Percentiles rank a stretch among this genome's conserved stretches.
Conservation (phyloP, 352 stramenopile species). For the Stramenopiles sp. region DNA sequence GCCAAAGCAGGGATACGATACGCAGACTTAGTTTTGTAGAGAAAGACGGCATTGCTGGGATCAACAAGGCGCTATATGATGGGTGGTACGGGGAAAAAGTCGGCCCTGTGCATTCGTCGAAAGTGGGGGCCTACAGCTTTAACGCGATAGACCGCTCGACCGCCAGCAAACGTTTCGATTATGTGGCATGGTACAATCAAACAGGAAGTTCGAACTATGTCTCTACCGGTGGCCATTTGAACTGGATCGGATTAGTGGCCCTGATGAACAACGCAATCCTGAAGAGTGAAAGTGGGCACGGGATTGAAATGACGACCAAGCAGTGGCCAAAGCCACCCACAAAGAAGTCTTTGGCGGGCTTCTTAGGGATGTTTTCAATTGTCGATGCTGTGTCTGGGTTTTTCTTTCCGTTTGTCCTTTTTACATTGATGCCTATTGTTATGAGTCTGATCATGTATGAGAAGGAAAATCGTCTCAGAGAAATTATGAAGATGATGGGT, state of each 20-base stretch:
- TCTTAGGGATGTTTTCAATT: background rate
- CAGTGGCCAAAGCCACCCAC: background rate
- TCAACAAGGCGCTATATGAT: background rate
- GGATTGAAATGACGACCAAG: background rate
- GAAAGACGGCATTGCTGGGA: background rate
- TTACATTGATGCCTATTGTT: background rate
- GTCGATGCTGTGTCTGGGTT: background rate
- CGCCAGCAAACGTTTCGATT: background rate
- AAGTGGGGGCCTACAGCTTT: background rate
- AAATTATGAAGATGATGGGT: constrained; percentile 7
- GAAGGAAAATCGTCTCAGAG: background rate
- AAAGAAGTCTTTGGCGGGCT: background rate
- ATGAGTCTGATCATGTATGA: constrained; percentile 9
- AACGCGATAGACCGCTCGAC: background rate
- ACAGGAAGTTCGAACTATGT: background rate
- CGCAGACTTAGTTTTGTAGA: background rate
- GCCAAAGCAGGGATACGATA: background rate
- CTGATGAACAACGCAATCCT: background rate
- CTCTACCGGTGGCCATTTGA: background rate
- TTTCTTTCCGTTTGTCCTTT: background rate
- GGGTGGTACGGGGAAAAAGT: background rate
- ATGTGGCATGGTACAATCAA: background rate
- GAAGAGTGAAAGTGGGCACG: background rate
- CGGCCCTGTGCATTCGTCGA: background rate
- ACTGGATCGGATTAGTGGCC: background rate